Conservation (phyloP, 257 asterid genomes). For the Datura wrightii region DNA sequence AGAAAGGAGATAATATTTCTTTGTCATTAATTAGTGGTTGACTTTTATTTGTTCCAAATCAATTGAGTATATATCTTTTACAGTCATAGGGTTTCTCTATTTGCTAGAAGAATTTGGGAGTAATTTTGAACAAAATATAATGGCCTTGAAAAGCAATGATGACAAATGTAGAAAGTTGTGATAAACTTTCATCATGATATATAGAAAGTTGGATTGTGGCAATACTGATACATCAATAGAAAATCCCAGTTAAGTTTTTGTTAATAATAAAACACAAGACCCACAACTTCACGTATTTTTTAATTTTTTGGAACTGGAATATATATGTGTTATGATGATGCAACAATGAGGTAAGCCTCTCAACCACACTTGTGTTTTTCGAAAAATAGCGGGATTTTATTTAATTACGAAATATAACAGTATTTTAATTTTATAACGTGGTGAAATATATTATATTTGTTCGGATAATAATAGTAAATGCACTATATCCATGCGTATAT, state of each 20-base stretch:
- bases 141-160: conserved; percentile 25
- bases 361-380: neutral
- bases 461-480: too few relatives aligned
- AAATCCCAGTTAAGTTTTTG: neutral
- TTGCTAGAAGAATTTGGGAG: neutral
- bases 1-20: too few relatives aligned
- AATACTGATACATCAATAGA: neutral
- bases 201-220: conserved; percentile 13
- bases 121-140: neutral
- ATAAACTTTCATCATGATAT: conserved; percentile 28
- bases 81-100: neutral
- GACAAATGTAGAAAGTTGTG: conserved; percentile 26
- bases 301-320: neutral
- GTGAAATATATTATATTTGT: too few relatives aligned
- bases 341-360: conserved; percentile 29
- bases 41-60: neutral
- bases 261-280: neutral
- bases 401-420: too few relatives aligned
- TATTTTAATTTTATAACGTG: too few relatives aligned
- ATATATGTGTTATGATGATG: conserved; percentile 19
- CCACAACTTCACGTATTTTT: neutral
- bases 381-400: too few relatives aligned
- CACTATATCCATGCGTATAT: too few relatives aligned
- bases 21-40: neutral
- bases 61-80: neutral